Evolutionary conservation across 257 asterid genomes (phyloP).

Genomic region (Phtheirospermum japonicum): DNA sequence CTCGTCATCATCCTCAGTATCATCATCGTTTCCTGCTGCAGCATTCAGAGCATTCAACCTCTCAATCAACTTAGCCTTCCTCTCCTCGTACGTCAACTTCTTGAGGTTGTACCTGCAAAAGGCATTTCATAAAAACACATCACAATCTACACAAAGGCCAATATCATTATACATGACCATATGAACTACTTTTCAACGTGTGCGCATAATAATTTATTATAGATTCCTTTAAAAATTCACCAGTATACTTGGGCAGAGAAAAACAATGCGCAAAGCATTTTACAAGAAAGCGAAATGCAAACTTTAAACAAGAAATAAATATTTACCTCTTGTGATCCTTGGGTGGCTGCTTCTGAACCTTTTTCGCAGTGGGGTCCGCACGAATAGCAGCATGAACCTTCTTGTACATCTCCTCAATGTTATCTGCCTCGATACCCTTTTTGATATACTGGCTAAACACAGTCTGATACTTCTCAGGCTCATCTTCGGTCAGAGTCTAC

Average conservation of each 20-base stretch:
- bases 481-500: slow-evolving; percentile 11
- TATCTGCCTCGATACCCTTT: slow-evolving; percentile 16
- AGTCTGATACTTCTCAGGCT: slow-evolving; percentile 20
- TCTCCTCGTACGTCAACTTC: slow-evolving; percentile 13
- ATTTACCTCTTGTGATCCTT: slow-evolving; percentile 20
- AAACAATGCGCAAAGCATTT: too few relatives aligned
- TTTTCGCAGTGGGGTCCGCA: neutral
- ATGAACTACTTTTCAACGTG: too few relatives aligned
- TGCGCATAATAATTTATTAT: too few relatives aligned
- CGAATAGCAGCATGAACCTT: slow-evolving; percentile 21
- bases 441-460: slow-evolving; percentile 10
- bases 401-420: slow-evolving; percentile 17
- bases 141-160: neutral
- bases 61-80: slow-evolving; percentile 15
- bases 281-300: too few relatives aligned
- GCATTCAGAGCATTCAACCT: slow-evolving; percentile 10
- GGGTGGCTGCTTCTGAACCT: neutral
- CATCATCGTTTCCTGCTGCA: neutral
- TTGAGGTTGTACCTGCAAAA: neutral
- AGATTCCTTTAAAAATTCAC: too few relatives aligned
- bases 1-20: neutral
- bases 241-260: too few relatives aligned
- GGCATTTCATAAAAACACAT: neutral
- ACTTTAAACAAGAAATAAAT: too few relatives aligned
- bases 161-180: too few relatives aligned